Conservation (phyloP, 140 eudicot species). For the Cichorium intybus region DNA sequence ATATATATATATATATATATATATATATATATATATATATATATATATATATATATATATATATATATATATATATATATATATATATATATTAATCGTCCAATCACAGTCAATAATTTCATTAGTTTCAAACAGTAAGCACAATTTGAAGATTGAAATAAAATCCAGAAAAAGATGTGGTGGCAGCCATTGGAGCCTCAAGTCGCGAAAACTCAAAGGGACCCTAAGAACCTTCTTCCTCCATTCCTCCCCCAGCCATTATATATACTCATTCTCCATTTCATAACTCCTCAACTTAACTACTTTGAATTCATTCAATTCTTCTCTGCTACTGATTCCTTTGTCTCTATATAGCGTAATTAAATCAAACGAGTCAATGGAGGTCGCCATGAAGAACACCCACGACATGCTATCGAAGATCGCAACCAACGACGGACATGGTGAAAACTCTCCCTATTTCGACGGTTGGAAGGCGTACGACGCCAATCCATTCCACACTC, state of each 20-base stretch:
- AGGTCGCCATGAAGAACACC: slow-evolving; percentile 6
- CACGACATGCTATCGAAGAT: slow-evolving; percentile 53
- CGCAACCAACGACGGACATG: slow-evolving; percentile 78
- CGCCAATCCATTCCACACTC: slow-evolving; percentile 64
- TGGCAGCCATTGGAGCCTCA: slow-evolving; percentile 4
- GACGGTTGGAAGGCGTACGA: slow-evolving; percentile 98
- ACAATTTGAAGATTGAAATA: background rate
- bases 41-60: too few species aligned
- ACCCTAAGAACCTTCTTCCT: slow-evolving; percentile 13
- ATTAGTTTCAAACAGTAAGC: background rate
- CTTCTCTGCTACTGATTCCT: background rate
- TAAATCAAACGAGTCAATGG: slow-evolving; percentile 5
- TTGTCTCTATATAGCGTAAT: background rate
- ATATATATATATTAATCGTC: background rate
- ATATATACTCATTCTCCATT: slow-evolving; percentile 6
- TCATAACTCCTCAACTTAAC: slow-evolving; percentile 10
- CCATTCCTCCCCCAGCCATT: background rate
- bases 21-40: too few species aligned
- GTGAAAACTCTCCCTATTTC: slow-evolving; percentile 85
- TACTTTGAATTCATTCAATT: background rate
- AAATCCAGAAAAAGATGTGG: background rate
- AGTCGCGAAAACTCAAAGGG: background rate
- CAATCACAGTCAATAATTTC: background rate
- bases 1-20: too few species aligned
- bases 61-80: too few species aligned